Conservation (phyloP, 306 rosid genomes). For the Fragaria nilgerrensis region DNA sequence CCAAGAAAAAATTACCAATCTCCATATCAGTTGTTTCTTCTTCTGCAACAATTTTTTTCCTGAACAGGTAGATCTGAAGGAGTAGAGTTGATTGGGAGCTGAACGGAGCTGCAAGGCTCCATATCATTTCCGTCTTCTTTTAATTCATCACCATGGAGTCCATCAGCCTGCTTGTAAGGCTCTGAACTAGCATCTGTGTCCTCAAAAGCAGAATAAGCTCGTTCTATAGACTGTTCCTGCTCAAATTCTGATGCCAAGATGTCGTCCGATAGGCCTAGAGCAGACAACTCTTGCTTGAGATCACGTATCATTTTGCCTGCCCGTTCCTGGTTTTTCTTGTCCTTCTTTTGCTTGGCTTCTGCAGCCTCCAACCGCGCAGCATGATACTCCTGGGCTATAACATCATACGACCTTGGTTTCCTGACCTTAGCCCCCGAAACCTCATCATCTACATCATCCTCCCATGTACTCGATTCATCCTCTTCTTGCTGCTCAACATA, state of each 20-base stretch:
- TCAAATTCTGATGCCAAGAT: conserved; percentile 58
- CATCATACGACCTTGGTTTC: conserved; percentile 68
- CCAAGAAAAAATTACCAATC: conserved; percentile 76
- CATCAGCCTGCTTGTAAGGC: conserved; percentile 27
- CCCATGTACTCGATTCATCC: conserved; percentile 72
- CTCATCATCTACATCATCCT: conserved; percentile 50
- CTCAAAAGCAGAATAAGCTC: conserved; percentile 42
- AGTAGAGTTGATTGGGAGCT: conserved; percentile 34
- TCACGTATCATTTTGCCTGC: conserved; percentile 71
- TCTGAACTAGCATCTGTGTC: conserved; percentile 32
- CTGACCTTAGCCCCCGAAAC: conserved; percentile 37
- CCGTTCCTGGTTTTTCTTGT: conserved; percentile 70
- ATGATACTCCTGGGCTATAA: conserved; percentile 71
- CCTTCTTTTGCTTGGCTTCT: conserved; percentile 65
- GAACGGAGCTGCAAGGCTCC: conserved; percentile 33
- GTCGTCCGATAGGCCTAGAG: conserved; percentile 70
- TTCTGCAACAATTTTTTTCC: conserved; percentile 45
- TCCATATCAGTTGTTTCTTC: conserved; percentile 65
- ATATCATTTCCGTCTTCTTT: conserved; percentile 27
- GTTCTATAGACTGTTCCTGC: conserved; percentile 38
- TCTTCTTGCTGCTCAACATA: conserved; percentile 82
- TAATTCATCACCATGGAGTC: conserved; percentile 39
- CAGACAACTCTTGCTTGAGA: conserved; percentile 75
- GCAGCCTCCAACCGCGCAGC: conserved; percentile 82
- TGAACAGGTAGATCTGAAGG: conserved; percentile 25